Evolutionary conservation across 1,284 basidiomycete species (phyloP), one percentile per base, ranked within the genome.

Genomic region (Papiliotrema laurentii): DNA sequence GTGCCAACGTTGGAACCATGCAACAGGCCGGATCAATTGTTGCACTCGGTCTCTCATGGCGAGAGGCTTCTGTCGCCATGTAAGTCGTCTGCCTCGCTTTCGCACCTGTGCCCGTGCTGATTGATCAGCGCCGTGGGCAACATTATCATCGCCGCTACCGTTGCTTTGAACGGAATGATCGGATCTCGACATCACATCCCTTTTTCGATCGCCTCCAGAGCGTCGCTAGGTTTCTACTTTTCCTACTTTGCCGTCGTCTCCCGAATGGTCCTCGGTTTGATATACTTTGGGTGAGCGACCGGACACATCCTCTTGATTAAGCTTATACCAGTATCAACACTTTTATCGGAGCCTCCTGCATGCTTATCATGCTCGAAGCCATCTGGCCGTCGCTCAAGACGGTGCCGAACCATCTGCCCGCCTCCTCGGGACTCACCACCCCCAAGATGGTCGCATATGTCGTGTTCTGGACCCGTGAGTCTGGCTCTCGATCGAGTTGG

Each of bases 201-300:
- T 2, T 89, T 88, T 66, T 83, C 86, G 0, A 81, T 89, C 40
- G 75, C 86, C 13, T 83, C 84, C 55, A 78, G 87, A 6, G 85
- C 84, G 0, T 86, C 84, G 0, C 86, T 87, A 62, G 87, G 87
- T 1, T 87, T 87, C 74, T 87, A 84, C 59, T 65, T 65, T 41
- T 66, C 63, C 39, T 68, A 68, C 58, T 68, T 68, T 57, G 82
- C 80, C 54, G 84, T 89, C 45, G 69, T 89, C 52, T 86, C 84
- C 51, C 80, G 86, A 22, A 78, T 83, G 35, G 75, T 87, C 35
- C 78, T 88, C 16, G 78, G 84, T 39, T 80, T 85, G 77, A 84
- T 87, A 69, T 89, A 86, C 85, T 85, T 84, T 56, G 66, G 65
- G 64, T 67, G 33, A 40, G 64, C 54, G n/a, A 4, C 2, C 5